Percentiles rank a stretch among this genome's conserved stretches.
These are phyloP conservation scores for Paxillus ammoniavirescens DNA, from an alignment of 768 basidiomycete genomes.

Conservation along the genomic window DNA sequence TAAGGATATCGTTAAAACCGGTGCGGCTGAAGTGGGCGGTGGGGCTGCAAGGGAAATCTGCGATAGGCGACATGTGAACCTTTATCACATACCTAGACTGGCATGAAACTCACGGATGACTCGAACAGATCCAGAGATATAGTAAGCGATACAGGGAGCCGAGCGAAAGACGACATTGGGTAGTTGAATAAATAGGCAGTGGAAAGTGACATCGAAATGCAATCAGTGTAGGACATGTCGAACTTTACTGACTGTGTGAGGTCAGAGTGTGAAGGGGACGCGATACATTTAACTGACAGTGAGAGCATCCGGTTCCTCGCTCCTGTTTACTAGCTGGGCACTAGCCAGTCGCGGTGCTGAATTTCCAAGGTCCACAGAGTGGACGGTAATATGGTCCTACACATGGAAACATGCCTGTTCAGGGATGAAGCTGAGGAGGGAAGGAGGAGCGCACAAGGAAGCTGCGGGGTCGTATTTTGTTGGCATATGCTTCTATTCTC, in stretches of 20 bases:
- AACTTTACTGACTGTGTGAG: slow-evolving; percentile 71
- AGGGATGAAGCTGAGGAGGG: background rate
- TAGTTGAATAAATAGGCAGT: slow-evolving; percentile 85
- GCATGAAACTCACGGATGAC: slow-evolving; percentile 48
- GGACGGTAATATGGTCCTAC: slow-evolving; percentile 84
- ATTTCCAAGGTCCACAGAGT: slow-evolving; percentile 78
- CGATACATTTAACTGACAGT: slow-evolving; percentile 28
- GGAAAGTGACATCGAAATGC: slow-evolving; percentile 77
- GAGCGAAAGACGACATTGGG: slow-evolving; percentile 78
- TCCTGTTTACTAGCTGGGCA: slow-evolving; percentile 47
- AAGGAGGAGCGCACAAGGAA: slow-evolving; percentile 53
- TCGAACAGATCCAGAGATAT: slow-evolving; percentile 76
- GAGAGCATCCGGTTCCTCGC: slow-evolving; percentile 12
- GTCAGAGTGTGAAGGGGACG: slow-evolving; percentile 12
- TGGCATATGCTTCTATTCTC: slow-evolving; percentile 78
- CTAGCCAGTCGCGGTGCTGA: slow-evolving; percentile 77
- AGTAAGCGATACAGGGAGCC: slow-evolving; percentile 77
- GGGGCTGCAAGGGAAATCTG: slow-evolving; percentile 70
- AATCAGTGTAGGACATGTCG: slow-evolving; percentile 82
- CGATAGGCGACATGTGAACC: slow-evolving; percentile 1
- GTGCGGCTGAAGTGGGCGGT: slow-evolving; percentile 46
- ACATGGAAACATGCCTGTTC: slow-evolving; percentile 3
- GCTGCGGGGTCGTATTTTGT: slow-evolving; percentile 66
- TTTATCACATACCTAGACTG: background rate
- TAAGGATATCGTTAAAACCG: slow-evolving; percentile 69